phyloP scores from a whole-genome alignment of 306 rosid genomes.

The Canavalia ensiformis region DNA sequence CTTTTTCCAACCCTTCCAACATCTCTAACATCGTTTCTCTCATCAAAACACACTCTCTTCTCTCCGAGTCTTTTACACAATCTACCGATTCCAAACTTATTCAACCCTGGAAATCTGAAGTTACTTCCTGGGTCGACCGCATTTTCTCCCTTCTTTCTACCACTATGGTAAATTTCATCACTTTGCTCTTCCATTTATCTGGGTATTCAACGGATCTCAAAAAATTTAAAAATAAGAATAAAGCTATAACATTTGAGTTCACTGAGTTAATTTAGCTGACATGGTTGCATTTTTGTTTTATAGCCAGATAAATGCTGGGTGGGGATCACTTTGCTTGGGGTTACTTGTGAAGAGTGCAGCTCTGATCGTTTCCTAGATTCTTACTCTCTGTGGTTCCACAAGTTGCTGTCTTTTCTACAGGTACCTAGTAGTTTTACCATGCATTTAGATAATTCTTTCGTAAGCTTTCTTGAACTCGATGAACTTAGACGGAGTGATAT shows the following conservation, averaged over 20 bases:
- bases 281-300: conserved; percentile 41
- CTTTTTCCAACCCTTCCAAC: conserved; percentile 54
- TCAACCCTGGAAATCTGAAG: conserved; percentile 71
- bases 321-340: conserved; percentile 82
- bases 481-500: conserved; percentile 25
- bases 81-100: conserved; percentile 51
- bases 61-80: conserved; percentile 58
- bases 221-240: too few relatives aligned
- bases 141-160: conserved; percentile 59
- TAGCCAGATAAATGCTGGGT: conserved; percentile 98
- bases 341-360: conserved; percentile 83
- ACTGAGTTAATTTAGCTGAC: conserved; percentile 37
- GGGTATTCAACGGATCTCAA: not conserved
- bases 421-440: conserved; percentile 48
- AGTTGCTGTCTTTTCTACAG: conserved; percentile 73
- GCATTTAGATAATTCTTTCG: conserved; percentile 12
- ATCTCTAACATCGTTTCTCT: conserved; percentile 61
- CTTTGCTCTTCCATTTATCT: conserved; percentile 10
- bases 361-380: conserved; percentile 74
- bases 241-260: not conserved
- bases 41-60: conserved; percentile 69
- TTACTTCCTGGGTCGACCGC: conserved; percentile 76
- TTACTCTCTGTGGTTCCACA: conserved; percentile 75
- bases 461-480: not conserved
- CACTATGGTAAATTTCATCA: conserved; percentile 57